phyloP scores from a whole-genome alignment of 805 yeast species.

The Metschnikowia continentalis region DNA sequence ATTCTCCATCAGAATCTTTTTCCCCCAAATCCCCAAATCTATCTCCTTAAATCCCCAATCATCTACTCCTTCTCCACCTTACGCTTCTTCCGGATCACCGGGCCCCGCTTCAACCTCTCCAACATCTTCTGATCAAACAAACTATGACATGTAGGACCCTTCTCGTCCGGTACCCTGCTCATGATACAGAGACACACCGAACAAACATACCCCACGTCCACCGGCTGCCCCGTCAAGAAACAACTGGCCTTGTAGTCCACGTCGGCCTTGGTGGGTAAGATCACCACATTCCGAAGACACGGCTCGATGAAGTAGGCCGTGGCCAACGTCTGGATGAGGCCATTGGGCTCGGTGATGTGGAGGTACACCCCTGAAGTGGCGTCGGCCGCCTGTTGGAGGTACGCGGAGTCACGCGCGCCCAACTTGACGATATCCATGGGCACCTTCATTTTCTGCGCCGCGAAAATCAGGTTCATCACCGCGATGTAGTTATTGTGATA shows the following conservation, averaged over 20 bases:
- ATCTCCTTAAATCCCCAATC: too few species aligned
- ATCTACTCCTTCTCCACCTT: constrained; percentile 7
- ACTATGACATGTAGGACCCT: constrained; percentile 86
- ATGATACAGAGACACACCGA: constrained; percentile 85
- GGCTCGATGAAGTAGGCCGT: constrained; percentile 90
- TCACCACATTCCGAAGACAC: constrained; percentile 65
- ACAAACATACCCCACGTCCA: constrained; percentile 92
- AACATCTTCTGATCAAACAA: constrained; percentile 64
- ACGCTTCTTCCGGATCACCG: constrained; percentile 44
- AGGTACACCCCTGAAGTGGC: constrained; percentile 90
- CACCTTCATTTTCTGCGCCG: constrained; percentile 88
- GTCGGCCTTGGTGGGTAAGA: constrained; percentile 76
- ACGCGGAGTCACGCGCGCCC: constrained; percentile 60
- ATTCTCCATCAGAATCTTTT: too few species aligned
- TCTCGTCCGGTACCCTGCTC: constrained; percentile 61
- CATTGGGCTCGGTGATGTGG: constrained; percentile 60
- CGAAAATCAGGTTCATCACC: constrained; percentile 91
- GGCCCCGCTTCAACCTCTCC: constrained; percentile 54
- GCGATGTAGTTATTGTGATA: constrained; percentile 77
- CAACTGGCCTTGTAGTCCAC: constrained; percentile 96
- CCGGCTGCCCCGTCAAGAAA: constrained; percentile 82
- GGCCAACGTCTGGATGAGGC: constrained; percentile 74
- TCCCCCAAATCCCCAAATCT: too few species aligned
- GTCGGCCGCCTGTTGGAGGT: constrained; percentile 92
- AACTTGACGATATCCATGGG: constrained; percentile 89